Evolutionary conservation across 805 yeast species (phyloP).

Genomic region (Metschnikowia lunata): DNA sequence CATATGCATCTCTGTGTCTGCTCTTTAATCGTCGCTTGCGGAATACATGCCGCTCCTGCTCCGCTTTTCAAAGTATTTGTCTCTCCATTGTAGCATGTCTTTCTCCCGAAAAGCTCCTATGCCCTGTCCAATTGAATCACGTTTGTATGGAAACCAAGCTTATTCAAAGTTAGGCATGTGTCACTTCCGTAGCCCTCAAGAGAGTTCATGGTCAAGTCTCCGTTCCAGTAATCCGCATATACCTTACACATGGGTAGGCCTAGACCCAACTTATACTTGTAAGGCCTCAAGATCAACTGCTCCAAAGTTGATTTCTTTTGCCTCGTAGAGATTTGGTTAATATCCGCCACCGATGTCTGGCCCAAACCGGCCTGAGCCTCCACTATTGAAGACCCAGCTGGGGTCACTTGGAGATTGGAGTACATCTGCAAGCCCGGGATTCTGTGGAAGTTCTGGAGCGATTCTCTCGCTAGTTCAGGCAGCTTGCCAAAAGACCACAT

Average conservation of each 20-base stretch:
- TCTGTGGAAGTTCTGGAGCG: conserved; percentile 62
- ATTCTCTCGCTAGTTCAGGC: conserved; percentile 52
- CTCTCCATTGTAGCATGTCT: too few species aligned
- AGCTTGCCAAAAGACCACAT: conserved; percentile 87
- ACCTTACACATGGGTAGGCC: conserved; percentile 92
- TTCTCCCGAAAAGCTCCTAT: conserved; percentile 14
- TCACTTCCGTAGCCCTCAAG: conserved; percentile 92
- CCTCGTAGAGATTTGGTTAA: conserved; percentile 26
- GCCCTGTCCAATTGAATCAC: conserved; percentile 72
- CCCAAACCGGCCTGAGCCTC: conserved; percentile 23
- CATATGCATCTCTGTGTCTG: too few species aligned
- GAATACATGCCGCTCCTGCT: too few species aligned
- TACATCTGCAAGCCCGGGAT: conserved; percentile 58
- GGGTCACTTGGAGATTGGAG: conserved; percentile 38
- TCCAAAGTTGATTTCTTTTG: conserved; percentile 52
- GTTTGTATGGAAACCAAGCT: conserved; percentile 65
- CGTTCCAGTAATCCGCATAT: conserved; percentile 96
- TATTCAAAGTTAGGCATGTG: conserved; percentile 72
- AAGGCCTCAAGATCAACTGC: conserved; percentile 66
- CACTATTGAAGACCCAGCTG: conserved; percentile 37
- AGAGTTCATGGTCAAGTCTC: conserved; percentile 75
- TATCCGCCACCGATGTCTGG: conserved; percentile 42
- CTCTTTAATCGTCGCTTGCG: too few species aligned
- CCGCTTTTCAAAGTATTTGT: too few species aligned
- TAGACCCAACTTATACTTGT: conserved; percentile 72